Percentiles rank a stretch among this genome's conserved stretches.
Conservation (phyloP, 169 alveolate genomes). For the Cryptosporidium ubiquitum region DNA sequence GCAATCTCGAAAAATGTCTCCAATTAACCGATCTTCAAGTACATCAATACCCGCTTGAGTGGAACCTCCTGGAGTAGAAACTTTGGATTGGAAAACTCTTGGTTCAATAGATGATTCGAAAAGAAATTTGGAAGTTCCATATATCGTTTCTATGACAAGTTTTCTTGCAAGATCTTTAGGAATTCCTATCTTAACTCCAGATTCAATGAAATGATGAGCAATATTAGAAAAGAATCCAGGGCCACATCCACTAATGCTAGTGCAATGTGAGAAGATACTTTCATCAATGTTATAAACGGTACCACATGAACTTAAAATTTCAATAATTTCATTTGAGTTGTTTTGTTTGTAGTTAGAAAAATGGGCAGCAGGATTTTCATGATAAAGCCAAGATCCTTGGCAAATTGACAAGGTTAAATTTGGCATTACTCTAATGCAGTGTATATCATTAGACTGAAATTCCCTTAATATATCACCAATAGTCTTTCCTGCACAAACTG, state of each 20-base stretch:
- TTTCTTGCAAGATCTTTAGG: conserved; percentile 38
- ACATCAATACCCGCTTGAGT: conserved; percentile 68
- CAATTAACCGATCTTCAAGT: conserved; percentile 18
- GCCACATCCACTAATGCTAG: conserved; percentile 68
- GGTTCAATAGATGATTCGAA: conserved; percentile 9
- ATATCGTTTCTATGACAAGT: conserved; percentile 39
- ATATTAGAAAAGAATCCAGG: conserved; percentile 60
- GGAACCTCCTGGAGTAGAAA: conserved; percentile 71
- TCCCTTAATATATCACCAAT: conserved; percentile 9
- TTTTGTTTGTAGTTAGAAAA: background rate
- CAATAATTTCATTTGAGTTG: conserved; percentile 6
- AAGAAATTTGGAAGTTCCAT: conserved; percentile 63
- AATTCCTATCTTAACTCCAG: conserved; percentile 24
- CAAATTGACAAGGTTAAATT: conserved; percentile 46
- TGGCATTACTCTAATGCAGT: conserved; percentile 66
- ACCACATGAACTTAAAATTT: conserved; percentile 44
- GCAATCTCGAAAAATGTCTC: conserved; percentile 13
- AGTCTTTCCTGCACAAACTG: conserved; percentile 73
- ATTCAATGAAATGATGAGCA: conserved; percentile 17
- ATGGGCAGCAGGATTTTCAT: conserved; percentile 41
- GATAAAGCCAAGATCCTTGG: conserved; percentile 54
- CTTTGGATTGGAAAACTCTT: conserved; percentile 19
- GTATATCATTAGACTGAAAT: conserved; percentile 9
- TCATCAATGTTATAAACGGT: conserved; percentile 37
- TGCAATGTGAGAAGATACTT: conserved; percentile 39